Percentiles rank a stretch among this genome's conserved stretches.
Conservation (phyloP, 129 eudicot species). For the Saussurea involucrata region DNA sequence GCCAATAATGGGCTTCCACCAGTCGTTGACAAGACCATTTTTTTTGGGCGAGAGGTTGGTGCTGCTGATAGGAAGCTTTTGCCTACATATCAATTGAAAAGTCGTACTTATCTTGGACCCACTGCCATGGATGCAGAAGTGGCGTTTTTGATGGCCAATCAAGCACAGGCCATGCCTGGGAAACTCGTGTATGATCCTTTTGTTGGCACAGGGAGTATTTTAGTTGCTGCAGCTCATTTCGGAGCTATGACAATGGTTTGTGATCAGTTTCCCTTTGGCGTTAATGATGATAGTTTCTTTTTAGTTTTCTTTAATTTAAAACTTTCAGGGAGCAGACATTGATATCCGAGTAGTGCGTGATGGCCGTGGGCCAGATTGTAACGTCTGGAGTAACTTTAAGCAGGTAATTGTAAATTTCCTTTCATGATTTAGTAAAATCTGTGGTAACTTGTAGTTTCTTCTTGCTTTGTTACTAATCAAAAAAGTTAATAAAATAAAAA, state of each 20-base stretch:
- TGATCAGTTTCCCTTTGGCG: not conserved
- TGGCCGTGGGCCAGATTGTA: slow-evolving; percentile 95
- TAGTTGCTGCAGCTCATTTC: slow-evolving; percentile 92
- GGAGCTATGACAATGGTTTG: slow-evolving; percentile 99
- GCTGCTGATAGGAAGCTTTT: slow-evolving; percentile 83
- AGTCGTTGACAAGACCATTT: slow-evolving; percentile 60
- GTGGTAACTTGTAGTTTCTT: not conserved
- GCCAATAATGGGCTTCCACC: slow-evolving; percentile 87
- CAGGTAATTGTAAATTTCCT: slow-evolving; percentile 46
- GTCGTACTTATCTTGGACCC: slow-evolving; percentile 93
- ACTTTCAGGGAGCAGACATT: slow-evolving; percentile 98
- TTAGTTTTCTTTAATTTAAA: slow-evolving; percentile 27
- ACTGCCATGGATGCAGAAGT: slow-evolving; percentile 99
- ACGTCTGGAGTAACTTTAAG: slow-evolving; percentile 97
- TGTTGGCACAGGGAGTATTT: slow-evolving; percentile 97
- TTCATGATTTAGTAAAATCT: not conserved
- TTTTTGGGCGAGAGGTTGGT: slow-evolving; percentile 90
- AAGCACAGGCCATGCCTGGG: slow-evolving; percentile 84
- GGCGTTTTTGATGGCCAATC: slow-evolving; percentile 97
- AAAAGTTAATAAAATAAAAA: not conserved
- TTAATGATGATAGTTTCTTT: not conserved
- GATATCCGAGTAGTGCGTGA: slow-evolving; percentile 97
- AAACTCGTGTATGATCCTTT: slow-evolving; percentile 91
- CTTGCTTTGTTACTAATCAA: not conserved
- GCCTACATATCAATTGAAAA: slow-evolving; percentile 86